Evolutionary conservation across 805 yeast species (phyloP), one percentile per base, ranked within the genome.

Genomic region (fission yeast (Schizosaccharomyces pombe)): DNA sequence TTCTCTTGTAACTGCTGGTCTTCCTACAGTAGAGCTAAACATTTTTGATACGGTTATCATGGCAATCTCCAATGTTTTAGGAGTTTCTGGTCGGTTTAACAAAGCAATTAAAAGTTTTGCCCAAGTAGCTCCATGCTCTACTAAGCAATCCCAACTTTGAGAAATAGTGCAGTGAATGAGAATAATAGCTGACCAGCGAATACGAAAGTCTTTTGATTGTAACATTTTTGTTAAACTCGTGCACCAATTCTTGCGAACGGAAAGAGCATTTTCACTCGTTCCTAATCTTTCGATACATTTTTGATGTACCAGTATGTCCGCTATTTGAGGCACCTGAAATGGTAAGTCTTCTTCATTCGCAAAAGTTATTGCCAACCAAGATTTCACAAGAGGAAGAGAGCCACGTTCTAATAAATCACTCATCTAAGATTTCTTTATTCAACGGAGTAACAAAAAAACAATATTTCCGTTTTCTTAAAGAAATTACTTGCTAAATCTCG

Each of bases 71-170:
- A 49, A 22, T 8, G 39, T 30, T 19, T 9, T 30, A 12, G 53
- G 53, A n/a, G 32, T 19, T 32, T 49, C 53, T n/a, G 53, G 53
- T 4, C 33, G 32, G 11, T 32, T 32, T 16, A 49, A 32, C 19
- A 49, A 26, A 8, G 31, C 34, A 32, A 49, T 29, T 16, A 49
- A n/a, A 9, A 49, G 32, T n/a, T 30, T 24, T 6, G 19, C 14
- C 53, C 53, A 49, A 8, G 53, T 49, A 11, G 33, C 53, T 4
- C 53, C 53, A 30, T 49, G 33, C 2, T 32, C 39, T 14, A 49
- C 14, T 8, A 49, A 24, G 24, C 53, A 49, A 2, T 49, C 53
- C 39, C 39, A 49, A 29, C 53, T 49, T 16, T 49, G 53, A 16
- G 34, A 30, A 2, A 49, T 11, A 1, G 53, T 49, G 31, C 39